phyloP scores from a whole-genome alignment of 2,329 filamentous ascomycete genomes.

The Emydomyces testavorans region DNA sequence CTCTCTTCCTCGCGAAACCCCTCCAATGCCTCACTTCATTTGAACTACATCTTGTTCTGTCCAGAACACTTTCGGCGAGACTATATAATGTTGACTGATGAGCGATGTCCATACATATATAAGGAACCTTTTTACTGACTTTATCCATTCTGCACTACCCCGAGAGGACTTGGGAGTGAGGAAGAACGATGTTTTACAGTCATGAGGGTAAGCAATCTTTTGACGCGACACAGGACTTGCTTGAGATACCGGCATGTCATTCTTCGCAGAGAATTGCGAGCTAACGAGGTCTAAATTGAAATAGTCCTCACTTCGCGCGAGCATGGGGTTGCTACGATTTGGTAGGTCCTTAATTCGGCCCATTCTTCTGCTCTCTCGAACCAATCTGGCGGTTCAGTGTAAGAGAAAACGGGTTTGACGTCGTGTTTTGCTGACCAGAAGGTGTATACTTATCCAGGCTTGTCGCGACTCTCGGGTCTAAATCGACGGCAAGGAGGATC shows the following conservation, averaged over 20 bases:
- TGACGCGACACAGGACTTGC: neutral
- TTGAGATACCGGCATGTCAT: neutral
- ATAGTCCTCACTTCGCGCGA: slow-evolving; percentile 69
- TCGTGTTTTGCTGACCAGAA: neutral
- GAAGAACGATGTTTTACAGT: slow-evolving; percentile 71
- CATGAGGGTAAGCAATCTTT: slow-evolving; percentile 61
- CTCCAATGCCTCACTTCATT: slow-evolving; percentile 6
- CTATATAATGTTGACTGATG: neutral
- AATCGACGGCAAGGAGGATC: slow-evolving; percentile 58
- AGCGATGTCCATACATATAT: neutral
- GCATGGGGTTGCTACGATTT: slow-evolving; percentile 89
- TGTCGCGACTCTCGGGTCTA: slow-evolving; percentile 73
- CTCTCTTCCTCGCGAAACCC: neutral
- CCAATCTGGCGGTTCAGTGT: too few relatives aligned
- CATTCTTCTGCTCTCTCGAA: neutral
- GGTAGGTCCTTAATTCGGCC: slow-evolving; percentile 54
- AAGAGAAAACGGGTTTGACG: neutral
- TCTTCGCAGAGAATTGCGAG: neutral
- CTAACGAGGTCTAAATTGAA: neutral
- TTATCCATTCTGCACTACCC: neutral
- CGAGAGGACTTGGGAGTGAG: neutral
- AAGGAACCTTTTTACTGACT: neutral
- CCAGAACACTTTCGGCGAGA: neutral
- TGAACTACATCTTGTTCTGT: neutral
- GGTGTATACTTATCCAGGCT: slow-evolving; percentile 48